These are phyloP conservation scores for Hordeum pubiflorum DNA, from an alignment of 202 grass and related monocot species.

Conservation along the genomic window DNA sequence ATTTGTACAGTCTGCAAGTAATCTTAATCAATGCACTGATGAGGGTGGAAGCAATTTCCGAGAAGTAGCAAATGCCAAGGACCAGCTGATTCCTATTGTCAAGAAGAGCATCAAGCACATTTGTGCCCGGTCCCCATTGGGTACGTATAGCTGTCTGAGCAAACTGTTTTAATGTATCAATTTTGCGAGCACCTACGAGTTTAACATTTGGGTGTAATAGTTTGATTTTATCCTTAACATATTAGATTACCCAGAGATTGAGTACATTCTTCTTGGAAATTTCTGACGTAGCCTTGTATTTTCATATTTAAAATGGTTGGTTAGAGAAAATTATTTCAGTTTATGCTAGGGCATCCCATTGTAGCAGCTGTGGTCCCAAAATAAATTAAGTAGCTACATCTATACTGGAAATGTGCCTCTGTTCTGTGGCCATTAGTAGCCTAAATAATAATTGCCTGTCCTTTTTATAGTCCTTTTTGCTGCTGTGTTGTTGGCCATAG, in stretches of 20 bases:
- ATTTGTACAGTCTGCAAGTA: slow-evolving; percentile 27
- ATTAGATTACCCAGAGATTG: neutral
- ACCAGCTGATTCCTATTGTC: slow-evolving; percentile 45
- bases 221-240: neutral
- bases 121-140: slow-evolving; percentile 37
- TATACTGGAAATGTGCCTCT: neutral
- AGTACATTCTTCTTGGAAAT: neutral
- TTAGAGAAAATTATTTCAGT: neutral
- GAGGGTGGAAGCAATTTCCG: slow-evolving; percentile 33
- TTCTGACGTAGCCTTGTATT: neutral
- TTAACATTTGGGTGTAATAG: neutral
- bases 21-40: slow-evolving; percentile 22
- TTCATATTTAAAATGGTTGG: slow-evolving; percentile 3
- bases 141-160: slow-evolving; percentile 33
- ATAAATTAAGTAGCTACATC: neutral
- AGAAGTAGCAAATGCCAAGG: slow-evolving; percentile 43
- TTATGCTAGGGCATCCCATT: neutral
- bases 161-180: neutral
- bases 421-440: neutral
- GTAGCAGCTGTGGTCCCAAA: neutral
- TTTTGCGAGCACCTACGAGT: neutral
- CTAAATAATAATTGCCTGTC: neutral
- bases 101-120: slow-evolving; percentile 52
- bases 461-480: neutral
- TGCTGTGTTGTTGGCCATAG: neutral